These are phyloP conservation scores for Silybum marianum DNA, from an alignment of 129 eudicot species.

Conservation along the genomic window DNA sequence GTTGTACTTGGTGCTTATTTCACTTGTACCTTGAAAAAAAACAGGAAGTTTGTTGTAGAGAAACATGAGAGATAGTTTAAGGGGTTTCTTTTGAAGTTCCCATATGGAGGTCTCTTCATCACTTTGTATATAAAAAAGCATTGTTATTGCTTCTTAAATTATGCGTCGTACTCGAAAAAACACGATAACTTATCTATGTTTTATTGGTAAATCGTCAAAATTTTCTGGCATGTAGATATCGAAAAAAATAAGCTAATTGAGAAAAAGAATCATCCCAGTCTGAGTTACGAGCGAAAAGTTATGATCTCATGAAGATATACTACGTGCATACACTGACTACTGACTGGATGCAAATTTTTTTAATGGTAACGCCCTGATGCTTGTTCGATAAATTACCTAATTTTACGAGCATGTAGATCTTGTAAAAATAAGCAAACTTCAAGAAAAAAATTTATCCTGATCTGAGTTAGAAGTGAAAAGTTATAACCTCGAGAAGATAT, in stretches of 20 bases:
- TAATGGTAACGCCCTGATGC: not conserved
- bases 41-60: slow-evolving; percentile 16
- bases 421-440: not conserved
- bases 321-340: not conserved
- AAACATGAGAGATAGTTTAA: not conserved
- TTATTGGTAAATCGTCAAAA: not conserved
- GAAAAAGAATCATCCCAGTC: not conserved
- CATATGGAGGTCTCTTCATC: not conserved
- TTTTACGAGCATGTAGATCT: not conserved
- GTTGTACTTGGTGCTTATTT: slow-evolving; percentile 6
- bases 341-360: too few species aligned
- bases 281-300: not conserved
- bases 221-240: not conserved
- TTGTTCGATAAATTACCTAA: not conserved
- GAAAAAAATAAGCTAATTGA: not conserved
- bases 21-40: slow-evolving; percentile 17
- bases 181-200: not conserved
- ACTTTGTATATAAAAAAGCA: not conserved
- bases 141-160: slow-evolving; percentile 8
- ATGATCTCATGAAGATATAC: not conserved
- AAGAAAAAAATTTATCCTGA: not conserved
- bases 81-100: slow-evolving; percentile 9
- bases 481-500: not conserved
- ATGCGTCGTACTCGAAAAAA: not conserved
- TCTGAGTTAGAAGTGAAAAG: not conserved